phyloP scores from a whole-genome alignment of 768 basidiomycete species.

The Sporobolomyces roseus region DNA sequence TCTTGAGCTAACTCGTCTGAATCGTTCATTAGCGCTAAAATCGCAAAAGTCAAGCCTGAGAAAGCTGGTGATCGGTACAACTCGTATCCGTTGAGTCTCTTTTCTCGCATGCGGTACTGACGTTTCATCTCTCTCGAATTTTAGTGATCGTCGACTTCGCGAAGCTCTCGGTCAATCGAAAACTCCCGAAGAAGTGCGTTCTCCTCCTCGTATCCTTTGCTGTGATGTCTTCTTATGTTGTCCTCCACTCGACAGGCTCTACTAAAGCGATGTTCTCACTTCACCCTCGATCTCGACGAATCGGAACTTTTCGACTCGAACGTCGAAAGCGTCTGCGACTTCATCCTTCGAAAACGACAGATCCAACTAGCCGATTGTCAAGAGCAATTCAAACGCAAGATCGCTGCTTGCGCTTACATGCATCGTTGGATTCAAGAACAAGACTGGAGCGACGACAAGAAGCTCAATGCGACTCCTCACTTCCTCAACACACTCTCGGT shows the following conservation, averaged over 20 bases:
- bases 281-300: slow-evolving; percentile 63
- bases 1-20: background rate
- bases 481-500: background rate
- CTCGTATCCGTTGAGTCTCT: too few species aligned
- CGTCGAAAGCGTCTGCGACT: slow-evolving; percentile 87
- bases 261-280: slow-evolving; percentile 91
- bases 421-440: slow-evolving; percentile 50
- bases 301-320: slow-evolving; percentile 48
- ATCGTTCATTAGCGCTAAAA: slow-evolving; percentile 24
- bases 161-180: slow-evolving; percentile 81
- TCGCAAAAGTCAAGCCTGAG: slow-evolving; percentile 55
- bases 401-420: slow-evolving; percentile 63
- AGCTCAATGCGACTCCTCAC: slow-evolving; percentile 12
- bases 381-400: slow-evolving; percentile 62
- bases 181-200: slow-evolving; percentile 54
- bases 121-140: background rate
- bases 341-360: slow-evolving; percentile 77
- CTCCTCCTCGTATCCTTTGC: background rate
- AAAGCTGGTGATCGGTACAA: slow-evolving; percentile 60
- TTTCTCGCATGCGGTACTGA: background rate
- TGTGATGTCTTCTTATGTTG: background rate
- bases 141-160: slow-evolving; percentile 71
- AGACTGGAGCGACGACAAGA: background rate
- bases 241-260: slow-evolving; percentile 58
- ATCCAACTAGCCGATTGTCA: slow-evolving; percentile 76